Base-by-base conservation (phyloP, 345 rosid genomes). In the Streptanthus diversifolius region DNA sequence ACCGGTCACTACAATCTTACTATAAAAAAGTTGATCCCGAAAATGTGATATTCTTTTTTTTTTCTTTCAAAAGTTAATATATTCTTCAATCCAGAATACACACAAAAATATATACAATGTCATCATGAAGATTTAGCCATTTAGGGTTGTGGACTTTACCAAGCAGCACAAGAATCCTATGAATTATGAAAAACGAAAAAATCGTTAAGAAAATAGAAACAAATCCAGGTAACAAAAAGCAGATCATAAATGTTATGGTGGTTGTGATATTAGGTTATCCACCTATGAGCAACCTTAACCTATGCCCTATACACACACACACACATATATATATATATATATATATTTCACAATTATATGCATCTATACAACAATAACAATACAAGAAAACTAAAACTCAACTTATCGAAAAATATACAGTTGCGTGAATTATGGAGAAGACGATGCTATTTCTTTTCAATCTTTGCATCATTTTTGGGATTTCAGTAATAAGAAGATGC, bases 201-300 rank as follows among this genome's bases (percentile, higher is more conserved):
- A 0, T 62, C 30, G 63, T 68, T 53, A 41, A 68, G 40, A 61
- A 49, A 53, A 39, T 3, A 1, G 18, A 13, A 52, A 29, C 13
- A 41, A 62, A 43, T 52, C 52, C 43, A 41, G 29, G 15, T n/a
- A 53, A 69, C 59, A 76, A 52, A 24, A 63, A 70, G 63, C 76
- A 56, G 21, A 66, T 65, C 49, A 57, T 53, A 44, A 58, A 72
- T 52, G 47, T 44, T 65, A 64, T 30, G 41, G 64, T 61, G 65
- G 61, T 78, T 76, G 69, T n/a, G 65, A 73, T 60, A 67, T 72
- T 82, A 76, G 83, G 85, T 79, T 70, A 79, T 79, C 85, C 71
- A 79, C 74, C 63, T 24, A 73, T 58, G 68, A 76, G 74, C 79
- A 73, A 76, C 76, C 49, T 36, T 47, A 58, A 32, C 45, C 40